A percentile compares a stretch with the other conserved stretches of the same genome.
phyloP scores from a whole-genome alignment of 441 rosid genomes.

The Macaranga tanarius region DNA sequence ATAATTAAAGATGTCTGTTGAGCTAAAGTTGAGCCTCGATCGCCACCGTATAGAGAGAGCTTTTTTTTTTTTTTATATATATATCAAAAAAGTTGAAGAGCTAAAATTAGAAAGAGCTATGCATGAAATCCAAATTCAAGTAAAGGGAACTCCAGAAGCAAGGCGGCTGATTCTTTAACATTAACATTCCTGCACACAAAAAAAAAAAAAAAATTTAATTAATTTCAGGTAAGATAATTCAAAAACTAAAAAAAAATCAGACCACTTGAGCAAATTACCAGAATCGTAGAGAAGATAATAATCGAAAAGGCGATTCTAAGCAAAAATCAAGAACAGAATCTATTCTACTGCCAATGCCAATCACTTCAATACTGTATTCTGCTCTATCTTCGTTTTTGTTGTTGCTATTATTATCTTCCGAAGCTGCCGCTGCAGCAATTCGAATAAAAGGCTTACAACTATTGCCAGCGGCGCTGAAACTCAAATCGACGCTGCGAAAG shows the following conservation, averaged over 20 bases:
- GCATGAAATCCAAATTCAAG: no score
- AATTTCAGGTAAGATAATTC: background rate
- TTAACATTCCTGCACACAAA: slow-evolving; percentile 61
- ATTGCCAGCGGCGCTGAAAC: background rate
- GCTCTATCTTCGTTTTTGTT: slow-evolving; percentile 14
- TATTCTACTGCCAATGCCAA: slow-evolving; percentile 78
- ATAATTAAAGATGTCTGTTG: no score
- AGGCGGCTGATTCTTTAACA: no score
- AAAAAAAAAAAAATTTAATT: slow-evolving; percentile 4
- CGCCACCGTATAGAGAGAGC: no score
- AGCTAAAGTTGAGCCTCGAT: no score
- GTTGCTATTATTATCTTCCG: slow-evolving; percentile 25
- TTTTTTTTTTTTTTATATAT: no score
- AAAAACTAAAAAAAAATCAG: background rate
- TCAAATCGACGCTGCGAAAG: background rate
- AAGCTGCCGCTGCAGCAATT: slow-evolving; percentile 29
- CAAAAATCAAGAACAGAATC: slow-evolving; percentile 78
- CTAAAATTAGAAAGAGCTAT: no score
- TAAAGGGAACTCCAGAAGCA: no score
- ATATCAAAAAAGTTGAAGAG: no score
- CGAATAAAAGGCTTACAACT: slow-evolving; percentile 21
- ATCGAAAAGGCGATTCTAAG: slow-evolving; percentile 55
- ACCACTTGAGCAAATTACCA: slow-evolving; percentile 41
- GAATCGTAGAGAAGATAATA: slow-evolving; percentile 60
- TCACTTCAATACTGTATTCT: slow-evolving; percentile 44